Conservation (phyloP, 1,139 yeast species). For the Scheffersomyces titani region DNA sequence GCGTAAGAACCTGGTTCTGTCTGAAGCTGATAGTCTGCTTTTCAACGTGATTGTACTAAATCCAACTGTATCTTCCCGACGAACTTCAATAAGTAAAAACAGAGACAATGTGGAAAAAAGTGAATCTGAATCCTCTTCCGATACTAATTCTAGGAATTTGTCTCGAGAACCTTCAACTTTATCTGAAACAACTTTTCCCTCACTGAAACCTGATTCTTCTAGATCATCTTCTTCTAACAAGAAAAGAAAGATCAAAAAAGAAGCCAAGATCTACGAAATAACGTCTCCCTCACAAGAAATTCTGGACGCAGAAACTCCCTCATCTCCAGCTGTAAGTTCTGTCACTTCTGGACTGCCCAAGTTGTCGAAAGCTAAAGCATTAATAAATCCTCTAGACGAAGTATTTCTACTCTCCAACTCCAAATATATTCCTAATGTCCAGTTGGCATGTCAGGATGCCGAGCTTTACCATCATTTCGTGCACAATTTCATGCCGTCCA, state of each 20-base stretch:
- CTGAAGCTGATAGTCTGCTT: slow-evolving; percentile 6
- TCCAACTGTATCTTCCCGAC: slow-evolving; percentile 1
- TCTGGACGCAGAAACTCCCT: not conserved
- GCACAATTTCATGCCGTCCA: slow-evolving; percentile 33
- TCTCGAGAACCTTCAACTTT: not conserved
- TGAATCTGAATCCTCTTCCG: not conserved
- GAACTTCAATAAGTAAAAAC: slow-evolving; percentile 2
- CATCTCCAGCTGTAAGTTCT: not conserved
- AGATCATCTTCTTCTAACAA: not conserved
- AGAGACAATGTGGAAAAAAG: not conserved
- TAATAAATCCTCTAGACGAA: not conserved
- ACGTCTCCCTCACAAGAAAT: not conserved
- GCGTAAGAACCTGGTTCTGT: not conserved
- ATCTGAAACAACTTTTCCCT: slow-evolving; percentile 2
- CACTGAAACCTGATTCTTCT: not conserved
- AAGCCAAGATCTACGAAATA: not conserved
- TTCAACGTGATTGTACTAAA: slow-evolving; percentile 13
- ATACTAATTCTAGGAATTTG: slow-evolving; percentile 1
- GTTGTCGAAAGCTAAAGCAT: not conserved
- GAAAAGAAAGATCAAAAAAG: not conserved
- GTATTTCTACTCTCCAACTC: slow-evolving; percentile 2
- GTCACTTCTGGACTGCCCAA: not conserved
- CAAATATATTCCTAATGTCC: slow-evolving; percentile 9
- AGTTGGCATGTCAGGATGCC: slow-evolving; percentile 10
- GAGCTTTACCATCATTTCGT: slow-evolving; percentile 31